Conservation (phyloP, 2,329 filamentous ascomycete species). For the Venturia aucupariae region DNA sequence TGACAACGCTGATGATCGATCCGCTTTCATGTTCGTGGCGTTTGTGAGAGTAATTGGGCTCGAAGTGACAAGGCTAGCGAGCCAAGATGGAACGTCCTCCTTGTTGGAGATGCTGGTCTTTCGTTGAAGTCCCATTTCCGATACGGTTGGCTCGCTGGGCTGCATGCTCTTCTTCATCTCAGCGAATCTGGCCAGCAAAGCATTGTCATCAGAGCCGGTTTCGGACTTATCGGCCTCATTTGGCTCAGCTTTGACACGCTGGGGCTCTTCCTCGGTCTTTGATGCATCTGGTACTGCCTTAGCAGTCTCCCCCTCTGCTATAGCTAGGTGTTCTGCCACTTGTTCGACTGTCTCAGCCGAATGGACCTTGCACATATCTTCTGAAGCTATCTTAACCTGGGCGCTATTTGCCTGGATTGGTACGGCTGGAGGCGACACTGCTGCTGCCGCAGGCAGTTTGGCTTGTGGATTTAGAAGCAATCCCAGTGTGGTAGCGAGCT, state of each 20-base stretch:
- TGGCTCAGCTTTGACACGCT: not conserved
- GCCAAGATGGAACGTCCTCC: not conserved
- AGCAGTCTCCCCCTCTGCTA: not conserved
- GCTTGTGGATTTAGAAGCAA: not conserved
- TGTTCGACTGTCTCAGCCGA: not conserved
- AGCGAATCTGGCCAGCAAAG: not conserved
- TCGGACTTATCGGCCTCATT: not conserved
- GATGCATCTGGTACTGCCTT: not conserved
- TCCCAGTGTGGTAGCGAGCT: not conserved
- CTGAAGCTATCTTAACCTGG: not conserved
- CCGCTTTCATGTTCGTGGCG: no score
- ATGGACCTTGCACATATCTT: not conserved
- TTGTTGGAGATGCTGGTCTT: not conserved
- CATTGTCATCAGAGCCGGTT: not conserved
- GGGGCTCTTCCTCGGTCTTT: not conserved
- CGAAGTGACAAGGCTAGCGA: no score
- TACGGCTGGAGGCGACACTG: not conserved
- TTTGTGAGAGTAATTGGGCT: no score
- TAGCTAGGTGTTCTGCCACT: not conserved
- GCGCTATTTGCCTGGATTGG: not conserved
- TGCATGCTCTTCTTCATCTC: not conserved
- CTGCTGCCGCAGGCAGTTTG: not conserved
- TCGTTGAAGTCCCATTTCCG: not conserved
- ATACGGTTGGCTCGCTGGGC: not conserved
- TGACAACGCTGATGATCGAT: no score